Evolutionary conservation across 2,329 filamentous ascomycete genomes (phyloP), one percentile per base, ranked within the genome.

Genomic region (Rhexocercosporidium sp.): DNA sequence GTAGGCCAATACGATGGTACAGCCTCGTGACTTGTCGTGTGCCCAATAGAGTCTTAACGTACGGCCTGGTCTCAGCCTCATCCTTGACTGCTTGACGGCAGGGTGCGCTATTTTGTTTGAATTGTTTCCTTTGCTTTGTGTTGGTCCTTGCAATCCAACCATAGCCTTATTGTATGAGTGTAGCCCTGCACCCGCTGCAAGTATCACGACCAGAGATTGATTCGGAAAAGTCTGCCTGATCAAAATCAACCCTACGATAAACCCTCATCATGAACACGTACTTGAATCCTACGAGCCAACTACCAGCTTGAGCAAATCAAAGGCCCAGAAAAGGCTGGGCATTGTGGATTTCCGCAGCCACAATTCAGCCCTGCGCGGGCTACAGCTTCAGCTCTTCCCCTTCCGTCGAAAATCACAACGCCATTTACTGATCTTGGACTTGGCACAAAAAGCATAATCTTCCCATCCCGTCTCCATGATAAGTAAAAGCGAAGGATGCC

Each of bases 401-500:
- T 53, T 53, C 31, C 12, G 49, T 25, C 27, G 29, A 31, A 16
- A 51, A 51, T 6, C 11, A 51, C 47, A 51, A 51, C 47, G 47
- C 47, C 22, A 51, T 51, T 18, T 53, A 53, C 49, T 53, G 49
- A 53, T 31, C n/a, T 27, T 53, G 49, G 25, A 16, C 49, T 53
- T 53, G 49, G 49, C 49, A 27, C 12, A 18, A 31, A 53, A 53
- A 53, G 25, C 49, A 53, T 9, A 29, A 53, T 53, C 16, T 11
- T 27, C 49, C 49, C 25, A 53, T 53, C 22, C 49, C 27, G 49
- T 9, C 49, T 12, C 14, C 18, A 1, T 31, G 16, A 53, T 53
- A n/a, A 29, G 49, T 51, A 53, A 31, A 51, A 31, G 49, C 25
- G 7, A 53, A 31, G 49, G 4, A 53, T 25, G 12, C 25, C 49